Evolutionary conservation across 345 rosid species (phyloP).

Genomic region (Citrus trifoliata): DNA sequence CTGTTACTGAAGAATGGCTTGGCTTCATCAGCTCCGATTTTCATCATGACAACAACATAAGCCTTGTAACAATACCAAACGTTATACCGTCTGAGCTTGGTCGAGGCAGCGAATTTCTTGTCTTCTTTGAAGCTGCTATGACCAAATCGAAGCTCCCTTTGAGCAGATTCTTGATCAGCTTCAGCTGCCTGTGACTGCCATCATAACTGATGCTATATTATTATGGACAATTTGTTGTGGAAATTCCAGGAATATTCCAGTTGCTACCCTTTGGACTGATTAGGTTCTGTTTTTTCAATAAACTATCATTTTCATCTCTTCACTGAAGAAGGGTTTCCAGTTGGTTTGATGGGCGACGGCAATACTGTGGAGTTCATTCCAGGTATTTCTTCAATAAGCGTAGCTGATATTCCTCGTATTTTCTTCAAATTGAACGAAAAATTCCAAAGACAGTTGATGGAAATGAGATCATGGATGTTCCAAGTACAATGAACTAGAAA

Average conservation of each 20-base stretch:
- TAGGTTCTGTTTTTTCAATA: conserved; percentile 19
- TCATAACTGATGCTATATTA: conserved; percentile 24
- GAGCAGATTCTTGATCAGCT: conserved; percentile 8
- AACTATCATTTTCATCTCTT: conserved; percentile 18
- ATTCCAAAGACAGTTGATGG: background rate
- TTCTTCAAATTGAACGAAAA: background rate
- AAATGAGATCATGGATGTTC: conserved; percentile 3
- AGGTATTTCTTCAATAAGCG: background rate
- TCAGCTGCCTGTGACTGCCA: conserved; percentile 12
- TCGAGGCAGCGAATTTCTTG: conserved; percentile 6
- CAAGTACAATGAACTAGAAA: conserved; percentile 12
- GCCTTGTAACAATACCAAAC: conserved; percentile 38
- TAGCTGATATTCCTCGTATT: background rate
- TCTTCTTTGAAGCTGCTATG: conserved; percentile 26
- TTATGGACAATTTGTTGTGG: conserved; percentile 18
- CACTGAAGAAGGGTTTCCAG: background rate
- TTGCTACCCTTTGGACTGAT: conserved; percentile 27
- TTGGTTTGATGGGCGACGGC: conserved; percentile 10
- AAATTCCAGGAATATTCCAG: conserved; percentile 28
- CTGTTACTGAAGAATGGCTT: conserved; percentile 69
- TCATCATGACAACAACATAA: conserved; percentile 21
- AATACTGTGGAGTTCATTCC: background rate
- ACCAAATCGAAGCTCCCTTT: conserved; percentile 28
- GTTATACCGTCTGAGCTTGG: conserved; percentile 45
- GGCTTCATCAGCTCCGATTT: conserved; percentile 35